A percentile compares a stretch with the other conserved stretches of the same genome.
phyloP scores from a whole-genome alignment of 164 flowering plant genomes.

The Euptelea pleiosperma region DNA sequence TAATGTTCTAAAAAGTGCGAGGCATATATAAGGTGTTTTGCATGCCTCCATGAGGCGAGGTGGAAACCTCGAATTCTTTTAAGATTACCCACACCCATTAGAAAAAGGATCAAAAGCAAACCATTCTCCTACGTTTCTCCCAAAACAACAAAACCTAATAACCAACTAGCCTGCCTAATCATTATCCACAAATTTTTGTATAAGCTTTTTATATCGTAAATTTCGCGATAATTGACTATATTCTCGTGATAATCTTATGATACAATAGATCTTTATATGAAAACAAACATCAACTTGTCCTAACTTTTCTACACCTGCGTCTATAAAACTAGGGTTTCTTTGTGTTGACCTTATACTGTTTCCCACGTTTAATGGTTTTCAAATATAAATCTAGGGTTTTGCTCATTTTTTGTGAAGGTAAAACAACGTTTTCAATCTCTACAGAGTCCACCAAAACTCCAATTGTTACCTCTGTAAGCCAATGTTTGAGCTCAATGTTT shows the following conservation, averaged over 20 bases:
- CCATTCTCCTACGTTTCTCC: too few relatives aligned
- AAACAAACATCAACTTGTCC: too few relatives aligned
- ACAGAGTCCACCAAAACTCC: constrained; percentile 4
- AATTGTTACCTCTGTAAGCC: constrained; percentile 6
- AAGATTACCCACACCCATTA: too few relatives aligned
- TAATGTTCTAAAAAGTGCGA: too few relatives aligned
- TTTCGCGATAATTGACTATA: too few relatives aligned
- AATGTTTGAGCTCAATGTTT: too few relatives aligned
- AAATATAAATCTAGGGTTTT: constrained; percentile 12
- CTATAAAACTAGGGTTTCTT: constrained; percentile 6
- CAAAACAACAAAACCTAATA: constrained; percentile 14
- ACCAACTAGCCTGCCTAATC: constrained; percentile 1
- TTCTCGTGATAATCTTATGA: neutral
- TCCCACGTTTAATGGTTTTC: neutral
- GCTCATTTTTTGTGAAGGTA: neutral
- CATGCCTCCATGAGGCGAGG: too few relatives aligned
- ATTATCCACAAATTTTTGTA: neutral
- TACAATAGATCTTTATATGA: too few relatives aligned
- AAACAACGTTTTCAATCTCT: neutral
- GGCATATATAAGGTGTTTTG: too few relatives aligned
- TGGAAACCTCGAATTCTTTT: too few relatives aligned
- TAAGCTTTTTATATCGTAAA: too few relatives aligned
- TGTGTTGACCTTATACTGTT: too few relatives aligned
- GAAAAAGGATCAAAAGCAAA: constrained; percentile 6
- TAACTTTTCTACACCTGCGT: neutral